Percentiles rank a stretch among this genome's conserved stretches.
phyloP scores from a whole-genome alignment of 1,284 basidiomycete species.

The Cutaneotrichosporon sp. region DNA sequence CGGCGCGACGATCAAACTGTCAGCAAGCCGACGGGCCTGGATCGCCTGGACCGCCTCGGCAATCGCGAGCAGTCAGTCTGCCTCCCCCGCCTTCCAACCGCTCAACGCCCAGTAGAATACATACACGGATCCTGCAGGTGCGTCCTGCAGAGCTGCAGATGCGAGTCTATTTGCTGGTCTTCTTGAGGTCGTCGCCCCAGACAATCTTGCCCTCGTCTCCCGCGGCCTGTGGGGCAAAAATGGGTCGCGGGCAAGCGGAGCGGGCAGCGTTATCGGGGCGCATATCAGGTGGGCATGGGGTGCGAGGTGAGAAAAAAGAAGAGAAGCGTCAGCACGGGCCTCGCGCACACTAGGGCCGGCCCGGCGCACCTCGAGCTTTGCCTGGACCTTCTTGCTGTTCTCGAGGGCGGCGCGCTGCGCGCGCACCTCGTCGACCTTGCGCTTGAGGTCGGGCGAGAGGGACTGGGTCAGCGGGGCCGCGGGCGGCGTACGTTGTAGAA shows the following conservation, averaged over 20 bases:
- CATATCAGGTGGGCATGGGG: neutral
- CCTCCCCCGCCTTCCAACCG: neutral
- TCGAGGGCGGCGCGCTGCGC: constrained; percentile 24
- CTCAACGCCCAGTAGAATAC: neutral
- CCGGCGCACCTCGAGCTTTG: constrained; percentile 17
- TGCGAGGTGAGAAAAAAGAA: neutral
- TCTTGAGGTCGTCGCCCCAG: constrained; percentile 28
- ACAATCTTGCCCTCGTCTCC: constrained; percentile 31
- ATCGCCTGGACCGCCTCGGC: neutral
- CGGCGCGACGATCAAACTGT: neutral
- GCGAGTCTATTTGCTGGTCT: constrained; percentile 7
- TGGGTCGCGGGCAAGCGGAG: no score
- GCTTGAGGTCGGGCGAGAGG: constrained; percentile 49
- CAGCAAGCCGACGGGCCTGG: neutral
- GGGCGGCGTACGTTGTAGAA: constrained; percentile 43
- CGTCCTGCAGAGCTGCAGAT: neutral
- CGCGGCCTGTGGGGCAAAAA: constrained; percentile 20
- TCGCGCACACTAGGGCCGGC: neutral
- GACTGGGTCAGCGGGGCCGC: constrained; percentile 16
- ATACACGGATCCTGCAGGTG: neutral
- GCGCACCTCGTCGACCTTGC: constrained; percentile 47
- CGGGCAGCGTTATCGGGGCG: no score
- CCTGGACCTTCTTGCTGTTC: constrained; percentile 25
- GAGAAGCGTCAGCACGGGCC: constrained; percentile 2
- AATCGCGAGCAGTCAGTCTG: neutral